Conservation (phyloP, 1,284 basidiomycete genomes). For the Boletus hoseneyae region DNA sequence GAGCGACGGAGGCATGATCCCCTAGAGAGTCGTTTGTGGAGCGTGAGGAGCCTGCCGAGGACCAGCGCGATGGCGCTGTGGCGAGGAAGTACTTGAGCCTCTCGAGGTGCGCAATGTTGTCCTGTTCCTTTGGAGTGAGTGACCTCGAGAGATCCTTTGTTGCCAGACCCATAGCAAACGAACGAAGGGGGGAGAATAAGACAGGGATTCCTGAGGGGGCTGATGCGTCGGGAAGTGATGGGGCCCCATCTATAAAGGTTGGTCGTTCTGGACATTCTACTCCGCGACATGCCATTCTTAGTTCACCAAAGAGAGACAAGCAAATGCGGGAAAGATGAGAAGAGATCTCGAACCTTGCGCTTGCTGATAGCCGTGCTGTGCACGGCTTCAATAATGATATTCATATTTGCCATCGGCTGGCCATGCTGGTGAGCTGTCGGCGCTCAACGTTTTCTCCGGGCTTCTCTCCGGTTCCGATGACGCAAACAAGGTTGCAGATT, state of each 20-base stretch:
- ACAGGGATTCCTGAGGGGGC: conserved; percentile 10
- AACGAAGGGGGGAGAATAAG: conserved; percentile 8
- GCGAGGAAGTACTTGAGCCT: conserved; percentile 84
- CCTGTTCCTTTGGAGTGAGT: conserved; percentile 59
- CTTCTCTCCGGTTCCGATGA: conserved; percentile 24
- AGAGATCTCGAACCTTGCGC: conserved; percentile 30
- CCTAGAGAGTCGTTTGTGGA: conserved; percentile 20
- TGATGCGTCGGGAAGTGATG: conserved; percentile 19
- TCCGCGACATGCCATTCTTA: conserved; percentile 25
- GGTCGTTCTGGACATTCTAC: conserved; percentile 20
- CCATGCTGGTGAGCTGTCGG: conserved; percentile 31
- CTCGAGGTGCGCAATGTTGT: conserved; percentile 68
- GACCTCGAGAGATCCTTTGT: conserved; percentile 39
- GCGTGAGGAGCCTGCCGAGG: conserved; percentile 28
- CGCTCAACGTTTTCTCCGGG: conserved; percentile 27
- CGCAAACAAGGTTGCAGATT: conserved; percentile 9
- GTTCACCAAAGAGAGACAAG: conserved; percentile 23
- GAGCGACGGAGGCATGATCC: conserved; percentile 19
- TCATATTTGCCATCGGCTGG: conserved; percentile 28
- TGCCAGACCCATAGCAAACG: conserved; percentile 29
- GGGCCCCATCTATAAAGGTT: conserved; percentile 26
- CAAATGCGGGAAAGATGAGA: conserved; percentile 15
- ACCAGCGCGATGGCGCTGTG: conserved; percentile 75
- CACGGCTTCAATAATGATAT: conserved; percentile 28
- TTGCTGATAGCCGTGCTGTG: conserved; percentile 34